These are phyloP conservation scores for Vigna nakashimae DNA, from an alignment of 306 rosid species.

Conservation along the genomic window DNA sequence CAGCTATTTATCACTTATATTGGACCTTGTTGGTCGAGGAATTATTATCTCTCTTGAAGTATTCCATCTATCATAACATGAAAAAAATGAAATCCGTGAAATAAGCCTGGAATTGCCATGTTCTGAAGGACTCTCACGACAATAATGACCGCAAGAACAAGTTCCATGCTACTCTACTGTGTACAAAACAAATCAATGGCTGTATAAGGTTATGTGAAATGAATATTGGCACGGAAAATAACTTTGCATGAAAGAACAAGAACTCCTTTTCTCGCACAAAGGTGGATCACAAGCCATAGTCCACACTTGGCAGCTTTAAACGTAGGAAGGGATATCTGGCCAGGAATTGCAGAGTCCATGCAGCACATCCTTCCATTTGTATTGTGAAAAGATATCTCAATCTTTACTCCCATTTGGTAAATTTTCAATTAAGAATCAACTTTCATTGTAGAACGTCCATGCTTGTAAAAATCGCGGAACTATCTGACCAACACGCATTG, in stretches of 20 bases:
- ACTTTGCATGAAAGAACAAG: slow-evolving; percentile 40
- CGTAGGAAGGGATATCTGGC: slow-evolving; percentile 31
- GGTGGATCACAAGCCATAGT: slow-evolving; percentile 16
- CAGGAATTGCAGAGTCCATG: slow-evolving; percentile 18
- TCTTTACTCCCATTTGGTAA: slow-evolving; percentile 21
- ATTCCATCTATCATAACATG: slow-evolving; percentile 1
- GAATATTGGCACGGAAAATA: slow-evolving; percentile 38
- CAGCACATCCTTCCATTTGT: slow-evolving; percentile 34
- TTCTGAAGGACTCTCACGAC: slow-evolving; percentile 30
- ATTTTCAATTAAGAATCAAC: slow-evolving; percentile 37
- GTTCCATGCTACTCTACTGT: slow-evolving; percentile 10
- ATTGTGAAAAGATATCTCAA: slow-evolving; percentile 3
- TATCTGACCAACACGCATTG: slow-evolving; percentile 15
- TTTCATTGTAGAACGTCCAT: slow-evolving; percentile 31
- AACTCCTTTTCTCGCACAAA: slow-evolving; percentile 34
- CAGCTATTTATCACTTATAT: too few species aligned
- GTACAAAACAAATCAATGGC: slow-evolving; percentile 38
- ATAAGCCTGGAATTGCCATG: background rate
- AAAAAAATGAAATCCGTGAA: background rate
- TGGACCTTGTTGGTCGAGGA: too few species aligned
- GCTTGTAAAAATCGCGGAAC: slow-evolving; percentile 37
- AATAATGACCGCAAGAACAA: slow-evolving; percentile 25
- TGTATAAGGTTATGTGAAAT: slow-evolving; percentile 32
- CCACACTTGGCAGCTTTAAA: slow-evolving; percentile 30
- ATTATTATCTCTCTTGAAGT: background rate